Conservation (phyloP, 2,329 filamentous ascomycete genomes). For the Paraphoma sp. region DNA sequence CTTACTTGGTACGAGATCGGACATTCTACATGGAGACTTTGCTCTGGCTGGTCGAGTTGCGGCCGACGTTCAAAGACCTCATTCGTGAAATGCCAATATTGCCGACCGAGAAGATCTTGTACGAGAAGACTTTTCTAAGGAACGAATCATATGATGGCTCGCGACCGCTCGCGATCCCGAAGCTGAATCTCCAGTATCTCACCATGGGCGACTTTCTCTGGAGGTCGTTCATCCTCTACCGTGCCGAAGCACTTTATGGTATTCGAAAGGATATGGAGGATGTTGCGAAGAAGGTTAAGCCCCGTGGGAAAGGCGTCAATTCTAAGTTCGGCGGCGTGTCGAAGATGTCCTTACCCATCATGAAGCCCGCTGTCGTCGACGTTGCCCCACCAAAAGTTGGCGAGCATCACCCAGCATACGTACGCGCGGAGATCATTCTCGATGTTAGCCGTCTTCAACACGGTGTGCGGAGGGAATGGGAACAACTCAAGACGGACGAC, state of each 20-base stretch:
- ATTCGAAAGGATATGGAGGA: constrained; percentile 91
- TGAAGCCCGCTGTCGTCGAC: constrained; percentile 85
- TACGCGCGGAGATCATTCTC: constrained; percentile 84
- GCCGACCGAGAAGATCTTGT: constrained; percentile 84
- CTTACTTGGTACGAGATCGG: constrained; percentile 69
- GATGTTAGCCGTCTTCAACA: constrained; percentile 83
- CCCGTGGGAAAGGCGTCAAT: constrained; percentile 70
- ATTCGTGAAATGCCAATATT: constrained; percentile 74
- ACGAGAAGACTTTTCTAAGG: constrained; percentile 77
- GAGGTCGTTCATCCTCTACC: constrained; percentile 87
- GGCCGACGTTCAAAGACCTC: constrained; percentile 81
- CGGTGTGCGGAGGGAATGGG: constrained; percentile 84
- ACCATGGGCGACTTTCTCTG: constrained; percentile 97
- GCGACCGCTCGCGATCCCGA: constrained; percentile 85
- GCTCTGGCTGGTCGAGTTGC: constrained; percentile 75
- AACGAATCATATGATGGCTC: constrained; percentile 90
- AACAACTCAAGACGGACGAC: constrained; percentile 83
- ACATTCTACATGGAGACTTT: constrained; percentile 74
- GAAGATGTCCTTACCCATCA: constrained; percentile 88
- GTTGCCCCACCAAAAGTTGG: constrained; percentile 84
- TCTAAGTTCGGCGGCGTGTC: constrained; percentile 81
- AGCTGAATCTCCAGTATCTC: constrained; percentile 93
- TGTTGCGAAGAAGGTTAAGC: constrained; percentile 78
- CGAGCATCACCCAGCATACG: constrained; percentile 79
- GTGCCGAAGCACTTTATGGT: constrained; percentile 90